phyloP scores from a whole-genome alignment of 1,284 basidiomycete species.

The Malassezia equina region DNA sequence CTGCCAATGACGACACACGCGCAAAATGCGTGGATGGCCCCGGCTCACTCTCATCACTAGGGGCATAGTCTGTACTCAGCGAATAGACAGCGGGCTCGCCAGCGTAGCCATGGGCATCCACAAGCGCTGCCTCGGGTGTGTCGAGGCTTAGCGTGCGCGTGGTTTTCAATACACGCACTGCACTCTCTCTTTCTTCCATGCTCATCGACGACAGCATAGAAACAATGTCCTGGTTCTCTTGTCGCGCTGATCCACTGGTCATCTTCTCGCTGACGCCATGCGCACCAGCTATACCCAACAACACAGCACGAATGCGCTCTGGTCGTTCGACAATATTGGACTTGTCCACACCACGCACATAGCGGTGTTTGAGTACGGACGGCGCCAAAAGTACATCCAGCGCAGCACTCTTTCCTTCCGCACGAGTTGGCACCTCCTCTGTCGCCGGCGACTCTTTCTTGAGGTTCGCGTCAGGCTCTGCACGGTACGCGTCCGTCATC shows the following conservation, averaged over 20 bases:
- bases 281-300: slow-evolving; percentile 33
- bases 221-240: slow-evolving; percentile 22
- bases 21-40: background rate
- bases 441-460: background rate
- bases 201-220: slow-evolving; percentile 23
- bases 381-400: slow-evolving; percentile 40
- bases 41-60: background rate
- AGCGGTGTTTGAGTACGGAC: slow-evolving; percentile 36
- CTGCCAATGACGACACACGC: slow-evolving; percentile 2
- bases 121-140: slow-evolving; percentile 27
- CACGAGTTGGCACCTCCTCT: background rate
- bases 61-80: slow-evolving; percentile 2
- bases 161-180: slow-evolving; percentile 21
- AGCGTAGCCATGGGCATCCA: slow-evolving; percentile 22
- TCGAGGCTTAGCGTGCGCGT: slow-evolving; percentile 23
- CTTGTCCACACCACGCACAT: slow-evolving; percentile 40
- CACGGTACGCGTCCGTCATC: background rate
- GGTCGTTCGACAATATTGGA: slow-evolving; percentile 43
- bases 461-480: background rate
- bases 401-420: slow-evolving; percentile 1
- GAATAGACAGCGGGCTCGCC: slow-evolving; percentile 20
- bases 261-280: slow-evolving; percentile 18
- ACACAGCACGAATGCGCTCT: slow-evolving; percentile 38
- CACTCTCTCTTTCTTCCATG: slow-evolving; percentile 9
- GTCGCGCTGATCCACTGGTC: background rate